Evolutionary conservation across 495 filamentous ascomycete species (phyloP).

Genomic region (Tirmania nivea): DNA sequence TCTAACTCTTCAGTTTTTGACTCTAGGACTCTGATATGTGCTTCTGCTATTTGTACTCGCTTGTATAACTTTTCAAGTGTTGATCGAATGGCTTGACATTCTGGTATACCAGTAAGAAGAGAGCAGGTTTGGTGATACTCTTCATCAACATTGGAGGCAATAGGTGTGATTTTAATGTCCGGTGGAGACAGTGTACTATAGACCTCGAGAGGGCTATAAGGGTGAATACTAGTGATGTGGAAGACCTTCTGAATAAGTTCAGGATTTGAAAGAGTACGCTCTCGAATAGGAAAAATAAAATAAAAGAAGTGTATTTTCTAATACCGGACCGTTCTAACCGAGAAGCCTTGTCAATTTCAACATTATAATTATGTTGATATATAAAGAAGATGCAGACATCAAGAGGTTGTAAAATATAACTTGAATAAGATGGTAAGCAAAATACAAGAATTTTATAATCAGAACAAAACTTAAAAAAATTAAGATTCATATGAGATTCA

Average conservation of each 20-base stretch:
- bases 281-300: neutral
- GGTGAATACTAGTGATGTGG: neutral
- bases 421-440: neutral
- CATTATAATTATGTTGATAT: neutral
- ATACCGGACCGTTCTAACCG: neutral
- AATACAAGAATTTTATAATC: neutral
- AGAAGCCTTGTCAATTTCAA: neutral
- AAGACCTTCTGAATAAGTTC: neutral
- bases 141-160: no score
- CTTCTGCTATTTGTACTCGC: neutral
- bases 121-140: no score
- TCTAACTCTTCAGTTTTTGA: neutral
- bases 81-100: no score
- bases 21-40: neutral
- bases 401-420: neutral
- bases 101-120: no score
- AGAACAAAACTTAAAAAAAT: neutral
- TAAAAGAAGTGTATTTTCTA: neutral
- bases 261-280: neutral
- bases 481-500: neutral
- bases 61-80: neutral
- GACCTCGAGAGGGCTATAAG: neutral
- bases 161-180: no score
- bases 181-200: neutral
- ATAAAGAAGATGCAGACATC: conserved; percentile 2